A percentile compares a stretch with the other conserved stretches of the same genome.
phyloP scores from a whole-genome alignment of 1,139 yeast genomes.

The Groenewaldozyma sp. region DNA sequence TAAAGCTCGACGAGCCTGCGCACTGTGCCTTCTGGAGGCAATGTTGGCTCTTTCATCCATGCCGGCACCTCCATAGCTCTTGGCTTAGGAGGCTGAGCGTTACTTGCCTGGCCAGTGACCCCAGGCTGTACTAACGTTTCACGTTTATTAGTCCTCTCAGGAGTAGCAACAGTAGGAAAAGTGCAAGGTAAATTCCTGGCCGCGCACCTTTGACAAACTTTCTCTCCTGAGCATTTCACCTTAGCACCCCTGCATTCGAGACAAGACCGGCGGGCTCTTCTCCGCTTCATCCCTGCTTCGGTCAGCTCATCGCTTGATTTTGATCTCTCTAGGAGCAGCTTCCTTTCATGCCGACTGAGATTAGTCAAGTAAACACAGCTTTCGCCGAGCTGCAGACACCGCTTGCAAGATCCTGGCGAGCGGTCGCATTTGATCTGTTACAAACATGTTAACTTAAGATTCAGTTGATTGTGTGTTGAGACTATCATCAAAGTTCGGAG shows the following conservation, averaged over 20 bases:
- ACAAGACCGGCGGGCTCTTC: slow-evolving; percentile 9
- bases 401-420: slow-evolving; percentile 8
- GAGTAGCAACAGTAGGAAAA: neutral
- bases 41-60: slow-evolving; percentile 7
- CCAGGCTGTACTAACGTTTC: neutral
- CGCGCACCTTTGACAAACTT: slow-evolving; percentile 8
- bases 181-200: slow-evolving; percentile 5
- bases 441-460: too few species aligned
- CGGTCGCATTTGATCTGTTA: slow-evolving; percentile 14
- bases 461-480: neutral
- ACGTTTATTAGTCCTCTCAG: neutral
- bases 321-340: neutral
- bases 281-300: slow-evolving; percentile 10
- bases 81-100: neutral
- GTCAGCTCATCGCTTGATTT: slow-evolving; percentile 6
- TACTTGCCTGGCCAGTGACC: neutral
- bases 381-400: slow-evolving; percentile 11
- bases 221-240: slow-evolving; percentile 9
- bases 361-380: slow-evolving; percentile 5
- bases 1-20: slow-evolving; percentile 8
- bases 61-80: slow-evolving; percentile 5
- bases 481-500: too few species aligned
- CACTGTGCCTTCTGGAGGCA: slow-evolving; percentile 6
- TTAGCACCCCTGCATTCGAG: slow-evolving; percentile 10
- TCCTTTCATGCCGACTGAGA: neutral